A percentile compares a stretch with the other conserved stretches of the same genome.
phyloP scores from a whole-genome alignment of 768 basidiomycete species.

The Gyrodon lividus region DNA sequence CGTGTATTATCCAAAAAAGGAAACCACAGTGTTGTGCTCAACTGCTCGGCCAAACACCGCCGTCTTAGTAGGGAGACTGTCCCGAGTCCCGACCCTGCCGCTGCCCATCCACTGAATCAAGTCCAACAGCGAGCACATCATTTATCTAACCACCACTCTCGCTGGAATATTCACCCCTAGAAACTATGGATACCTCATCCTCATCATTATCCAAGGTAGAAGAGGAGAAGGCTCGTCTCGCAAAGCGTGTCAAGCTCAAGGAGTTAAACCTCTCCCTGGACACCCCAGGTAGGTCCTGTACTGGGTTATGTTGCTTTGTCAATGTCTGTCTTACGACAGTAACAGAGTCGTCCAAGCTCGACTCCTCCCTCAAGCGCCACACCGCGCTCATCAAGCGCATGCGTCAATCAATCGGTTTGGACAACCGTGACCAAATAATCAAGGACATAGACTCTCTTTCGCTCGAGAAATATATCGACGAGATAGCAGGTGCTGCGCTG shows the following conservation, averaged over 20 bases:
- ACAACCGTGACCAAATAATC: constrained; percentile 82
- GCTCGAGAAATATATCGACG: constrained; percentile 94
- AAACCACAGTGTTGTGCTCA: constrained; percentile 3
- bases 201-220: constrained; percentile 37
- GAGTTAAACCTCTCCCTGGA: constrained; percentile 50
- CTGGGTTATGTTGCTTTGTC: background rate
- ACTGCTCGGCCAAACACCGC: too few species aligned
- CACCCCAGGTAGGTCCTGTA: constrained; percentile 43
- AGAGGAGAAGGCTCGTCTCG: constrained; percentile 52
- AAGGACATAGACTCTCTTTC: constrained; percentile 91
- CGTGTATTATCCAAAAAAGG: constrained; percentile 14
- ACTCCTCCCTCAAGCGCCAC: constrained; percentile 94
- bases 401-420: constrained; percentile 77
- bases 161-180: background rate
- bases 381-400: constrained; percentile 94
- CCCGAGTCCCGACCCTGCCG: constrained; percentile 10
- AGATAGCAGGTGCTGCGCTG: constrained; percentile 81
- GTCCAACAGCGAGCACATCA: background rate
- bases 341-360: constrained; percentile 72
- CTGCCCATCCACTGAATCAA: constrained; percentile 9
- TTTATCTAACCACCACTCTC: constrained; percentile 1
- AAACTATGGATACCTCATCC: constrained; percentile 23
- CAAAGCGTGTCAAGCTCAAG: constrained; percentile 59
- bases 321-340: constrained; percentile 10
- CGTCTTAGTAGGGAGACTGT: too few species aligned